Evolutionary conservation across 306 rosid species (phyloP).

Genomic region (Heteromeles arbutifolia): DNA sequence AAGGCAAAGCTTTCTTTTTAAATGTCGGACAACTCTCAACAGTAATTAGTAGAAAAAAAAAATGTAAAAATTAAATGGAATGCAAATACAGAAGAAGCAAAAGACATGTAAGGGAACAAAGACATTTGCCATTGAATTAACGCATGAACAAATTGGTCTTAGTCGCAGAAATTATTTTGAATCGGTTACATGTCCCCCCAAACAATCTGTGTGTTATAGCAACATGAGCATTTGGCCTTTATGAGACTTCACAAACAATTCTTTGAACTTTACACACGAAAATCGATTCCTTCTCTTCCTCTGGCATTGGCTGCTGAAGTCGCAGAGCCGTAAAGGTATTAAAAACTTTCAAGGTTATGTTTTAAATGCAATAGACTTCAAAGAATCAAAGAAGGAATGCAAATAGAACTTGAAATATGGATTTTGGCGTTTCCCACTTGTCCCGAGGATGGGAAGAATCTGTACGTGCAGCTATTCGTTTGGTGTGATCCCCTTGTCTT

Average conservation of each 20-base stretch:
- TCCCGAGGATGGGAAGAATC: slow-evolving; percentile 23
- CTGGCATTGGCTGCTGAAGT: not conserved
- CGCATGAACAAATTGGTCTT: not conserved
- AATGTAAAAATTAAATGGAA: too few relatives aligned
- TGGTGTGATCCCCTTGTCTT: slow-evolving; percentile 39
- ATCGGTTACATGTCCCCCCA: slow-evolving; percentile 5
- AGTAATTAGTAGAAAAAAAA: not conserved
- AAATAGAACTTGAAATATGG: slow-evolving; percentile 79
- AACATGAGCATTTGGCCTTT: slow-evolving; percentile 14
- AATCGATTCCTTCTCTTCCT: not conserved
- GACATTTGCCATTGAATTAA: slow-evolving; percentile 9
- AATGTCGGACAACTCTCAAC: too few relatives aligned
- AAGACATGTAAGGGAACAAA: not conserved
- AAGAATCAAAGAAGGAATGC: slow-evolving; percentile 81
- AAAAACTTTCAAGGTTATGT: not conserved
- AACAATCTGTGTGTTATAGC: slow-evolving; percentile 11
- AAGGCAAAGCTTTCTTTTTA: too few relatives aligned
- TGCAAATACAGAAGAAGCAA: not conserved
- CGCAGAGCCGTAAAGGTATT: slow-evolving; percentile 10
- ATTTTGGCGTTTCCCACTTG: slow-evolving; percentile 54
- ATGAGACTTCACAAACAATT: slow-evolving; percentile 10
- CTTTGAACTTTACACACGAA: not conserved
- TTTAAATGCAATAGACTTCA: slow-evolving; percentile 32
- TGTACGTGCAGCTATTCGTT: slow-evolving; percentile 34
- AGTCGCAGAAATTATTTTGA: slow-evolving; percentile 19